Base-by-base conservation (phyloP, 768 basidiomycete species). In the Mycena haematopus region DNA sequence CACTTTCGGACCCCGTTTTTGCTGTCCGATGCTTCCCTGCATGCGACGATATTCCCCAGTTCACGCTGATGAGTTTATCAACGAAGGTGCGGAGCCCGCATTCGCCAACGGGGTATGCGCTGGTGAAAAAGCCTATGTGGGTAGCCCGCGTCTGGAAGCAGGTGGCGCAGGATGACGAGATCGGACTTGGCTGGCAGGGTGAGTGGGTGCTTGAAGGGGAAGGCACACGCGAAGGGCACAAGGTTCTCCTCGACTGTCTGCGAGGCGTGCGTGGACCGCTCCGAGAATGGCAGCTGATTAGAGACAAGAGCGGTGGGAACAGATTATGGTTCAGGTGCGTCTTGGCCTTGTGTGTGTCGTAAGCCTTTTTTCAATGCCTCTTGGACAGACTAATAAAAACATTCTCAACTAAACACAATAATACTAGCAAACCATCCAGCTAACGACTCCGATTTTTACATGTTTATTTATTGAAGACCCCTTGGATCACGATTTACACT, bases 141-240 rank as follows among this genome's bases (percentile, higher is more conserved):
- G 80, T 86, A 6, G 89, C 86, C 35, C 76, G 79, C 36, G 74
- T 86, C 17, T 76, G 77, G 61, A 76, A 76, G 58, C 59, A 57
- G 46, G 59, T 67, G 17, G 56, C 65, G 75, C 72, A 35, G 69
- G 69, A 73, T 71, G 71, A 65, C 75, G 72, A 71, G 77, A 66
- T 74, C 71, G 63, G 67, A 68, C 25, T 68, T 70, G 67, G 70
- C 6, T 90, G 92, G 87, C 77, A 81, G 33, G 88, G 88, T 10
- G 89, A 92, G 65, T 92, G 92, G 91, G 77, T 91, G 15, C 77
- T 93, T n/a, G 89, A 93, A 73, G 87, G 85, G 1, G 89, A 91
- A 56, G 92, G 91, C 1, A 93, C 91, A 19, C 78, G 75, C 33
- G 90, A 91, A 70, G 89, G 88, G 6, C 78, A 82, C 47, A 79